Evolutionary conservation across 2,329 filamentous ascomycete species (phyloP), one percentile per base, ranked within the genome.

Genomic region (Paraconiothyrium brasiliense): DNA sequence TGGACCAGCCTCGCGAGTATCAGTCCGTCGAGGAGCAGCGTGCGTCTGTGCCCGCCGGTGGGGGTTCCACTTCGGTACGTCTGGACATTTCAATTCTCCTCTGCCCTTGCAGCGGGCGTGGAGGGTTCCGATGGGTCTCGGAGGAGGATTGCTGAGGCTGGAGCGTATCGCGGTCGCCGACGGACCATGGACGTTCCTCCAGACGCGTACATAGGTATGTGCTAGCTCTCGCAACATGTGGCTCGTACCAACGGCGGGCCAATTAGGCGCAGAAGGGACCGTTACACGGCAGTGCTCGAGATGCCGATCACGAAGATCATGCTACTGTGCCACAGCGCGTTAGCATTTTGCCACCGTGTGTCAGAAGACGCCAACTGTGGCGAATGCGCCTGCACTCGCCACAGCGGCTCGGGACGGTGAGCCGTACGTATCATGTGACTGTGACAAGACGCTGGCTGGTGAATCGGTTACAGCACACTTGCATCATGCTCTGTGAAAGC

Each of bases 361-460:
- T n/a, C 7, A 41, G 39, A 27, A 37, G 47, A 13, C 22, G 24
- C 3, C n/a, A 10, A 20, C 37, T 62, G 64, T 66, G 64, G 61
- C 64, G 48, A 64, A 57, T 58, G 48, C 22, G 9, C 1, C 10
- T 6, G 6, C 52, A 51, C 20, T 66, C 47, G 64, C 64, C 63
- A 66, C 63, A 63, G 49, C 59, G 54, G 61, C 59, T 61, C 58
- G 60, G 60, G 27, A 34, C 46, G 5, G 16, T 47, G 44, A 27
- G 35, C n/a, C 48, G 20, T 34, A 16, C 32, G 22, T 24, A n/a
- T 20, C 39, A 41, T 46, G 43, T 46, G 43, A 24, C n/a, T 24
- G 37, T 37, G 49, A 52, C 32, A 10, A 8, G 50, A n/a, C n/a
- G 1, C 20, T 22, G n/a, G 16, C 14, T 2, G 20, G 32, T 43